phyloP scores from a whole-genome alignment of 2,329 filamentous ascomycete species.

The Pyrenophora tritici-repentis region DNA sequence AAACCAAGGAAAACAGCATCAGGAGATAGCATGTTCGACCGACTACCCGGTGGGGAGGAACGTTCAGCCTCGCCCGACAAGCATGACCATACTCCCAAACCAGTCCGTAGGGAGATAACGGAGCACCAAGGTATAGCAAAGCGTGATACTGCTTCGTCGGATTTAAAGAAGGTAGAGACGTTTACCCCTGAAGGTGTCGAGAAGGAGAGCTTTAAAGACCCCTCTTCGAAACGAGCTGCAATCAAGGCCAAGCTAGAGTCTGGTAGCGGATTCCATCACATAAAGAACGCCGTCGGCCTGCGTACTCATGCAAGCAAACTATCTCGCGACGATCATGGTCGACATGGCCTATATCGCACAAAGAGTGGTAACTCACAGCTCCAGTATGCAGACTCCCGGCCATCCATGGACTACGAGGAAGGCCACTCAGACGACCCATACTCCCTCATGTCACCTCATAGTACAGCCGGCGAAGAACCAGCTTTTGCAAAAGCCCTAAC shows the following conservation, averaged over 20 bases:
- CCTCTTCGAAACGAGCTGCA: conserved; percentile 63
- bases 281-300: conserved; percentile 80
- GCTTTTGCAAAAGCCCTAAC: conserved; percentile 42
- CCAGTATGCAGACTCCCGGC: conserved; percentile 15
- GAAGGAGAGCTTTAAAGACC: conserved; percentile 58
- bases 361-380: conserved; percentile 23
- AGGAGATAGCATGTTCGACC: conserved; percentile 46
- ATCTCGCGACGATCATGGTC: conserved; percentile 44
- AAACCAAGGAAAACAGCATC: conserved; percentile 71
- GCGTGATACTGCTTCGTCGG: conserved; percentile 39
- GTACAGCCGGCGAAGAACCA: conserved; percentile 28
- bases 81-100: conserved; percentile 52
- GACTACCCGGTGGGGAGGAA: conserved; percentile 42
- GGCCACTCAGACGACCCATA: conserved; percentile 15
- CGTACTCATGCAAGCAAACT: conserved; percentile 50
- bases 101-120: conserved; percentile 58
- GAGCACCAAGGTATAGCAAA: conserved; percentile 33
- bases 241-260: conserved; percentile 83
- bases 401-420: conserved; percentile 15
- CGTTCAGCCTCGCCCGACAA: conserved; percentile 60
- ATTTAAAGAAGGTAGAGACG: conserved; percentile 30
- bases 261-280: conserved; percentile 78
- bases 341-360: conserved; percentile 26
- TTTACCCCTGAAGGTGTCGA: conserved; percentile 46
- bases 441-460: conserved; percentile 20